These are phyloP conservation scores for Mesembryanthemum crystallinum DNA, from an alignment of 148 eudicot species.

Conservation along the genomic window DNA sequence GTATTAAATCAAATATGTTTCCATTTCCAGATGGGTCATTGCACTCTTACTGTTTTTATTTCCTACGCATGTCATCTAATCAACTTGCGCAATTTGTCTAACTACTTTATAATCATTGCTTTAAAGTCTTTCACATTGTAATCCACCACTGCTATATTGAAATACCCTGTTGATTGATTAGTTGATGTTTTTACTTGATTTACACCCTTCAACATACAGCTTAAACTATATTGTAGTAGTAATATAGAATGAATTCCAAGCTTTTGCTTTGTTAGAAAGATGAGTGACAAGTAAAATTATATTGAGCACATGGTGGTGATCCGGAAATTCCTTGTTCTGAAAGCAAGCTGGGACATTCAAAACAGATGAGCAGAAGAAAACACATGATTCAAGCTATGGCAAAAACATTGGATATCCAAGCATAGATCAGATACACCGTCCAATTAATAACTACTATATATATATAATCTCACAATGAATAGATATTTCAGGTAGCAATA, in stretches of 20 bases:
- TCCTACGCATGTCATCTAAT: background rate
- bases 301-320: slow-evolving; percentile 25
- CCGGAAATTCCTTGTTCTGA: slow-evolving; percentile 10
- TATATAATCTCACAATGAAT: too few species aligned
- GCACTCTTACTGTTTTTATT: background rate
- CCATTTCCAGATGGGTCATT: background rate
- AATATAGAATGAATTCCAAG: background rate
- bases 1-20: background rate
- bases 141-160: background rate
- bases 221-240: slow-evolving; percentile 8
- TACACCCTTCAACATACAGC: background rate
- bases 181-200: background rate
- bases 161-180: background rate
- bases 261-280: slow-evolving; percentile 29
- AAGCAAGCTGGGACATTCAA: slow-evolving; percentile 13
- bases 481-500: too few species aligned
- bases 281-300: slow-evolving; percentile 17
- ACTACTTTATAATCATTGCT: too few species aligned
- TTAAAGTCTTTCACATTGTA: background rate
- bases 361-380: background rate
- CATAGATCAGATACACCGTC: too few species aligned
- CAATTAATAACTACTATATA: too few species aligned
- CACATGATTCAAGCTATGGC: background rate
- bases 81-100: background rate
- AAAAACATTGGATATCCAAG: too few species aligned